Evolutionary conservation across 2,329 filamentous ascomycete species (phyloP), one percentile per base, ranked within the genome.

Genomic region (Neurospora sp.): DNA sequence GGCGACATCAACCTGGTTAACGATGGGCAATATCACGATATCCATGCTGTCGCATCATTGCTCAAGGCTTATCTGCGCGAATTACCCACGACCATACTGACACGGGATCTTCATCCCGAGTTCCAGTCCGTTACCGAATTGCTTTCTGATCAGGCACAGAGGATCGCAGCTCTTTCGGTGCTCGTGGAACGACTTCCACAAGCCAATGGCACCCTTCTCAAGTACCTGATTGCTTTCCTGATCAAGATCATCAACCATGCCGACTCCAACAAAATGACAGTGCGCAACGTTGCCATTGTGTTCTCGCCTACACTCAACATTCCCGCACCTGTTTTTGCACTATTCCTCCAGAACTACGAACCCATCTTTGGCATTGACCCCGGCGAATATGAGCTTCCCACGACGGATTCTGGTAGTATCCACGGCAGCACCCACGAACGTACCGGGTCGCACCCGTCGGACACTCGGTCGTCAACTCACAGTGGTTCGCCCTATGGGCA

Each of bases 261-360:
- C 7, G 90, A 92, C 75, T 84, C 91, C 72, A 99, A 99, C 83
- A 98, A 97, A 84, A 99, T 99, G 96, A 97, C 92, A 11, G 92
- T 97, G 68, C 90, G 95, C 74, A 99, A 99, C 77, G 93, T 99
- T 69, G 95, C 96, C 73, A 98, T 99, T 75, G 95, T 99, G 70
- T 99, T 99, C 80, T 97, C 96, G 17, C 96, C 96, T 0, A 98
- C 96, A 0, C 86, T 99, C 69, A 98, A 98, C 79, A 97, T 99
- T 62, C 95, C 96, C 0, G 93, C 93, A 0, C 94, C 95, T 0
- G 91, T 99, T 11, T 97, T 99, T 78, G 93, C 94, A 3, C 87
- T 96, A 79, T 96, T 99, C 79, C 85, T 99, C 70, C 94, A 96
- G 73, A 94, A 98, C 76, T 97, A 93, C 77, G 87, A 91, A 73